Percentiles rank a stretch among this genome's conserved stretches.
phyloP scores from a whole-genome alignment of 148 eudicot genomes.

The Dysphania ambrosioides region DNA sequence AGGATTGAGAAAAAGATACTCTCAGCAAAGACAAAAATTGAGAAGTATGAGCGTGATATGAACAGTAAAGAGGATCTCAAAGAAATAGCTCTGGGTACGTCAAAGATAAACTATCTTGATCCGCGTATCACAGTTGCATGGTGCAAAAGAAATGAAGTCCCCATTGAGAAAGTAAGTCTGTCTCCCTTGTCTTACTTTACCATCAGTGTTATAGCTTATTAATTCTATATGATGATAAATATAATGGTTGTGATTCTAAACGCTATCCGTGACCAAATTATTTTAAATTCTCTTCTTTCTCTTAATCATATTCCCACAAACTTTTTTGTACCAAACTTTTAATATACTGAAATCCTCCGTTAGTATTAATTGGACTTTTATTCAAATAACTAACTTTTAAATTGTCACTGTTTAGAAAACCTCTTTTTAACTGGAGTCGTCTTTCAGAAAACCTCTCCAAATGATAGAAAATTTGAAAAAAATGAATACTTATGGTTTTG shows the following conservation, averaged over 20 bases:
- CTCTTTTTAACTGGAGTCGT: background rate
- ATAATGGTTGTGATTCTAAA: background rate
- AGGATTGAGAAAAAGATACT: conserved; percentile 83
- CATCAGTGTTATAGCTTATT: background rate
- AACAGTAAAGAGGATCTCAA: conserved; percentile 82
- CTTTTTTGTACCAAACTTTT: background rate
- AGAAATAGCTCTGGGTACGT: conserved; percentile 96
- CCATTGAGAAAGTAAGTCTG: conserved; percentile 79
- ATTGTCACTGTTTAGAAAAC: background rate
- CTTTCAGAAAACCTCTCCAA: background rate
- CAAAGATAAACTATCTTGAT: conserved; percentile 93
- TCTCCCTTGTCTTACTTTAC: background rate
- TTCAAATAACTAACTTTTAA: background rate
- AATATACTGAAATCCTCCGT: background rate
- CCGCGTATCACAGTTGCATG: conserved; percentile 98
- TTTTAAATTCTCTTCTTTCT: background rate
- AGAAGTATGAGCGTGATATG: conserved; percentile 79
- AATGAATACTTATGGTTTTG: background rate
- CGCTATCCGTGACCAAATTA: background rate
- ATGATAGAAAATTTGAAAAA: background rate
- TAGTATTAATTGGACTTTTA: background rate
- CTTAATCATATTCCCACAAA: background rate
- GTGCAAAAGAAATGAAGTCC: conserved; percentile 97
- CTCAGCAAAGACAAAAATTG: conserved; percentile 62
- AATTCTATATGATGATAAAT: background rate